Evolutionary conservation across 2,329 filamentous ascomycete species (phyloP), one percentile per base, ranked within the genome.

Genomic region (Mariannaea sp.): DNA sequence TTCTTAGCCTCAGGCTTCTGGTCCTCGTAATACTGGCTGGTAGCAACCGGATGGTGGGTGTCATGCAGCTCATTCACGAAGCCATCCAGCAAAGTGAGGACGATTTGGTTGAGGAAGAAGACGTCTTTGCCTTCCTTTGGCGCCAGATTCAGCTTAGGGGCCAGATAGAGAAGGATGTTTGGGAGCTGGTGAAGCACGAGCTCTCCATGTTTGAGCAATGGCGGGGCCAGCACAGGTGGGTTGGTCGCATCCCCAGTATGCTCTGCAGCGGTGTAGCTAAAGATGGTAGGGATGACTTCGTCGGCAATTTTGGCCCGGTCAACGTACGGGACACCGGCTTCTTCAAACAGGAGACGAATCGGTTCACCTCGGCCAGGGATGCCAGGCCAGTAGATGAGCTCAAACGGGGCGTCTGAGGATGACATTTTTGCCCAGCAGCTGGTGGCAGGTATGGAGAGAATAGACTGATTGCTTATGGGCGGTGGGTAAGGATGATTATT

Each of bases 341-440:
- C 87, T 73, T 92, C 89, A 60, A 93, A 83, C 13, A 80, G 79
- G 9, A 93, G 80, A 17, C 89, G 88, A 66, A 92, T 74, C 69
- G 84, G 83, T 68, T 93, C 89, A 56, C 85, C 89, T 42, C 89
- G 86, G 33, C 89, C 89, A 27, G 89, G 89, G 20, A 90, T 74
- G 14, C 71, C 71, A 14, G 87, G 86, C 82, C 87, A 89, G 79
- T 92, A 92, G 67, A 89, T 76, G 52, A 89, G 80, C 59, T 86
- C 77, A 68, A 87, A 89, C 1, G 77, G 73, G 48, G 62, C 35
- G 7, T 60, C 59, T 3, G 63, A 56, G 14, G 62, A 33, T 22
- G 64, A 55, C 66, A 67, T 64, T 10, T 35, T 41, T 36, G 44
- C 14, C 46, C 8, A 29, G 22, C 33, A n/a, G n/a, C 9, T 41